Evolutionary conservation across 1,284 basidiomycete species (phyloP).

Genomic region (Sanguinoderma infundibulare): DNA sequence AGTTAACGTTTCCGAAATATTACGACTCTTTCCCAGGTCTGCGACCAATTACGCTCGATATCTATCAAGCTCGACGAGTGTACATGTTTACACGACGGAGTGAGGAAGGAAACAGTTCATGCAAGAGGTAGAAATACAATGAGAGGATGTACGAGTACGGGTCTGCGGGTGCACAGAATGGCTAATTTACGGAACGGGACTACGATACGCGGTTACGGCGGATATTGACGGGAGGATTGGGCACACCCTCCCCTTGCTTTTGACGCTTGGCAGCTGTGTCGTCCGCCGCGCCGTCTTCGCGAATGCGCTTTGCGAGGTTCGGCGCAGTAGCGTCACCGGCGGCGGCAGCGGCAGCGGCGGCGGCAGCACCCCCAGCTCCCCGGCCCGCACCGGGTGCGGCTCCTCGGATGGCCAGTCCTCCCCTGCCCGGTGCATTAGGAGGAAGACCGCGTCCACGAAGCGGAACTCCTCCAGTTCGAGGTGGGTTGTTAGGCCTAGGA

Average conservation of each 20-base stretch:
- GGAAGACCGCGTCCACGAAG: slow-evolving; percentile 36
- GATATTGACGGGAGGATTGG: slow-evolving; percentile 33
- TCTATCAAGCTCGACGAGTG: background rate
- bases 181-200: background rate
- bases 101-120: slow-evolving; percentile 3
- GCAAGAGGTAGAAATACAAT: slow-evolving; percentile 23
- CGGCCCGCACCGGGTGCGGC: slow-evolving; percentile 41
- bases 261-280: slow-evolving; percentile 73
- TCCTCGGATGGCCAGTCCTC: slow-evolving; percentile 42
- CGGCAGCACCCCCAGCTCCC: slow-evolving; percentile 39
- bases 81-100: slow-evolving; percentile 9
- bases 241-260: slow-evolving; percentile 48
- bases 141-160: background rate
- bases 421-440: background rate
- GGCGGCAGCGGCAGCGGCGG: slow-evolving; percentile 10
- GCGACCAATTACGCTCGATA: slow-evolving; percentile 13
- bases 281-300: slow-evolving; percentile 54
- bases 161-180: slow-evolving; percentile 8
- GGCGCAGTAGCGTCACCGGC: slow-evolving; percentile 41
- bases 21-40: slow-evolving; percentile 18
- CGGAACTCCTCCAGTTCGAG: slow-evolving; percentile 21
- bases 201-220: slow-evolving; percentile 36
- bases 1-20: slow-evolving; percentile 24
- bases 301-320: slow-evolving; percentile 54
- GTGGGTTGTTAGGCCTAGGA: slow-evolving; percentile 29